Conservation (phyloP, 23 red algal species). For the Gracilaria gracilis region DNA sequence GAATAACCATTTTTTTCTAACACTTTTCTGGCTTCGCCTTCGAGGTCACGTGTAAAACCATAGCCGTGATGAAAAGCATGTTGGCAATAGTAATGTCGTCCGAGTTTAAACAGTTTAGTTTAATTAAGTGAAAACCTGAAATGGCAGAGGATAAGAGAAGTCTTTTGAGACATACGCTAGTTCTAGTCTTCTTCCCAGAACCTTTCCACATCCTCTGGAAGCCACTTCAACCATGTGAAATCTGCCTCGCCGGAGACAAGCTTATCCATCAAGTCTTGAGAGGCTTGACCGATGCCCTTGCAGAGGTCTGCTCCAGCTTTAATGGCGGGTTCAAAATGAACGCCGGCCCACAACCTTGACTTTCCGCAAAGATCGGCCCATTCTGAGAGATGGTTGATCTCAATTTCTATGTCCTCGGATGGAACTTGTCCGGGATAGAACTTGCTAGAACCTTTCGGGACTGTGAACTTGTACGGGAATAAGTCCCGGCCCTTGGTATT, state of each 20-base stretch:
- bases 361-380: not conserved
- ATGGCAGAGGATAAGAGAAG: too few relatives aligned
- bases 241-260: not conserved
- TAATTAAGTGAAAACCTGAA: too few relatives aligned
- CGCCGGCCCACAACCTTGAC: conserved; percentile 1
- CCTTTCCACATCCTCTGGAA: not conserved
- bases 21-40: too few relatives aligned
- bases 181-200: not conserved
- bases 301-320: conserved; percentile 1
- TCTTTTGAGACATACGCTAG: too few relatives aligned
- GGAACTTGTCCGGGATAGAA: conserved; percentile 34
- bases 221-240: not conserved
- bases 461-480: not conserved
- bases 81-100: too few relatives aligned
- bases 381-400: not conserved
- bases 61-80: too few relatives aligned
- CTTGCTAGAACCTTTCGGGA: conserved; percentile 13
- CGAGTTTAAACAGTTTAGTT: too few relatives aligned
- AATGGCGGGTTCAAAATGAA: conserved; percentile 28
- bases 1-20: too few relatives aligned
- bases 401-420: not conserved
- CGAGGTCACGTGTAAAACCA: too few relatives aligned
- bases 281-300: not conserved
- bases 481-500: not conserved
- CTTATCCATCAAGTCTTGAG: conserved; percentile 3